These are phyloP conservation scores for Beauveria rudraprayagi DNA, from an alignment of 2,329 filamentous ascomycete genomes.

Conservation along the genomic window DNA sequence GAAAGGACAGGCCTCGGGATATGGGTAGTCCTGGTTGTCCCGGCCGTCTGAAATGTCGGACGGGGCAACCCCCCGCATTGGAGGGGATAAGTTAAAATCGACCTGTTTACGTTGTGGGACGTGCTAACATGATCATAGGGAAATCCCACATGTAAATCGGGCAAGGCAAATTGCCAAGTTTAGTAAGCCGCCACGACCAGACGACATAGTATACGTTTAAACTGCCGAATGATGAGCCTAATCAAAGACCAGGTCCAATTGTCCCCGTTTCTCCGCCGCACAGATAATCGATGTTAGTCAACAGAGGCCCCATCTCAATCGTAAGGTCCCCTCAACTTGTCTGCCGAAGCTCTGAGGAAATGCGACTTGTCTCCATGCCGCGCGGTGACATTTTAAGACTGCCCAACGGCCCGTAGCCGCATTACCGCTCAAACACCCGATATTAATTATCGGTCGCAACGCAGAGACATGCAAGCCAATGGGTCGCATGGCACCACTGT, in stretches of 20 bases:
- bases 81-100: slow-evolving; percentile 42
- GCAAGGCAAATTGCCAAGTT: background rate
- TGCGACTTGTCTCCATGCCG: background rate
- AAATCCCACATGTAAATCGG: background rate
- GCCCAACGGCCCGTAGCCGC: background rate
- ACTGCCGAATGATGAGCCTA: background rate
- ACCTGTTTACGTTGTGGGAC: background rate
- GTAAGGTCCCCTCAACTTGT: background rate
- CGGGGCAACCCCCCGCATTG: slow-evolving; percentile 36
- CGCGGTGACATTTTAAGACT: background rate
- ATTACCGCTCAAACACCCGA: background rate
- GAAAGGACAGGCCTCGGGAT: slow-evolving; percentile 30
- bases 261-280: background rate
- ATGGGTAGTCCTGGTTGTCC: slow-evolving; percentile 40
- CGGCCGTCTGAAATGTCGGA: slow-evolving; percentile 42
- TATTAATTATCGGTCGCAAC: background rate
- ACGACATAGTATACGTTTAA: background rate
- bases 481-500: background rate
- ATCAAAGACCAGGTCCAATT: background rate
- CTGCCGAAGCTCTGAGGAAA: background rate
- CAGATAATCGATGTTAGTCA: background rate
- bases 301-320: background rate
- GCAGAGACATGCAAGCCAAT: background rate
- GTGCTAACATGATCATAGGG: background rate
- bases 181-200: background rate